A percentile compares a stretch with the other conserved stretches of the same genome.
Evolutionary conservation across 2,329 filamentous ascomycete genomes (phyloP).

Genomic region (Sporothrix dimorphospora): DNA sequence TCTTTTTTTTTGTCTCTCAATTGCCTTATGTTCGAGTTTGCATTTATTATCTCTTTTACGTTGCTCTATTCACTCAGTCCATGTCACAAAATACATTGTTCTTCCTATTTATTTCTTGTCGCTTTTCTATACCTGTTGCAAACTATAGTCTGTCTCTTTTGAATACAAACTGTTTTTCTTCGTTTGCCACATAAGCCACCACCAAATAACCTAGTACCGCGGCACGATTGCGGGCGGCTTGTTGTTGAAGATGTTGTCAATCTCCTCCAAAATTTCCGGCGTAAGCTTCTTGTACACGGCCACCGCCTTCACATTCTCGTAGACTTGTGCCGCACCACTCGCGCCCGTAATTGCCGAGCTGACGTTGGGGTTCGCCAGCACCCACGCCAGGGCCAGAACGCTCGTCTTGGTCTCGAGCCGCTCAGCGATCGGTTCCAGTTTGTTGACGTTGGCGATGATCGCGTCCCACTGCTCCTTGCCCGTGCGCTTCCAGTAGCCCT

Average conservation of each 20-base stretch:
- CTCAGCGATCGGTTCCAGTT: slow-evolving; percentile 65
- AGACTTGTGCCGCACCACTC: slow-evolving; percentile 60
- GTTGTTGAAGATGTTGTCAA: slow-evolving; percentile 61
- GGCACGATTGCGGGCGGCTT: slow-evolving; percentile 52
- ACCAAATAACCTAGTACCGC: slow-evolving; percentile 38
- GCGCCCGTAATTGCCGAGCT: slow-evolving; percentile 66
- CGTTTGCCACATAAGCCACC: background rate
- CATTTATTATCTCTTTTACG: background rate
- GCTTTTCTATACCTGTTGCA: slow-evolving; percentile 11
- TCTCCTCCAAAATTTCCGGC: slow-evolving; percentile 60
- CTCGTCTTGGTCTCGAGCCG: slow-evolving; percentile 62
- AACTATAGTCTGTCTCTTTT: slow-evolving; percentile 1
- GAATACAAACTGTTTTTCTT: background rate
- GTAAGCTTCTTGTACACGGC: slow-evolving; percentile 59
- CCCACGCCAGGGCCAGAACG: slow-evolving; percentile 64
- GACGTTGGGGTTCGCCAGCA: slow-evolving; percentile 63
- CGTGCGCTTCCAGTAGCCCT: slow-evolving; percentile 55
- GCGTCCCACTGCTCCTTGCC: slow-evolving; percentile 57
- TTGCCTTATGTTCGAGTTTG: background rate
- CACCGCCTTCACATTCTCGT: slow-evolving; percentile 61
- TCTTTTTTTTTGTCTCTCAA: background rate
- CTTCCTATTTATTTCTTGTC: background rate
- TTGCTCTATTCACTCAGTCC: background rate
- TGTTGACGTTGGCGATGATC: slow-evolving; percentile 59
- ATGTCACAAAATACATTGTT: background rate